A percentile compares a stretch with the other conserved stretches of the same genome.
phyloP scores from a whole-genome alignment of 306 rosid species.

The Quercus dentata region DNA sequence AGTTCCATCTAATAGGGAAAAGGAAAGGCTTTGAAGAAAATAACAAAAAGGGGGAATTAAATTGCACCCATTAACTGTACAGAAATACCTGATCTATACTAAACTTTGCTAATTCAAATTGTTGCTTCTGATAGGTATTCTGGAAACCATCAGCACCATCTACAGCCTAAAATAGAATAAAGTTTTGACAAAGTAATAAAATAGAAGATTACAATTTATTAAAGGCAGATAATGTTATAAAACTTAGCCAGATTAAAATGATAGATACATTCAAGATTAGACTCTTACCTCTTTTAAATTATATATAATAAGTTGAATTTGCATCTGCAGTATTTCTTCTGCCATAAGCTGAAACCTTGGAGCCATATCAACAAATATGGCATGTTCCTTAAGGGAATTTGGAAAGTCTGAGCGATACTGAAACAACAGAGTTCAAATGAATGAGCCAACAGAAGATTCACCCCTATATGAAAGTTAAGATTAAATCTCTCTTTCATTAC shows the following conservation, averaged over 20 bases:
- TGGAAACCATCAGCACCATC: constrained; percentile 91
- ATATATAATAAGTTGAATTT: constrained; percentile 69
- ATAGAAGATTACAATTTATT: constrained; percentile 15
- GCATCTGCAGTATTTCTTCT: constrained; percentile 79
- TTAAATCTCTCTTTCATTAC: constrained; percentile 9
- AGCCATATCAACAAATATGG: constrained; percentile 87
- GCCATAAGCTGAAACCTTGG: constrained; percentile 86
- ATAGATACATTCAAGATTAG: constrained; percentile 25
- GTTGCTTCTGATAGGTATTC: constrained; percentile 78
- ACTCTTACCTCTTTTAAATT: constrained; percentile 79
- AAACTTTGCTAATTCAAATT: constrained; percentile 76
- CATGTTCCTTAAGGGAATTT: constrained; percentile 77
- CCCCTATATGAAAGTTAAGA: neutral
- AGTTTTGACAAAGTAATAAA: constrained; percentile 1
- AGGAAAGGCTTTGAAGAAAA: neutral
- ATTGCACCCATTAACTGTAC: constrained; percentile 6
- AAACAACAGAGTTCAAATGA: constrained; percentile 23
- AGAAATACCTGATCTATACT: constrained; percentile 82
- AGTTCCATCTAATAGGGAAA: constrained; percentile 13
- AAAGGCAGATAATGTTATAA: constrained; percentile 8
- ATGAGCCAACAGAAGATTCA: constrained; percentile 23
- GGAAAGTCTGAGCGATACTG: constrained; percentile 92
- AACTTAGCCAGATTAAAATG: constrained; percentile 7
- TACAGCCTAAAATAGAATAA: constrained; percentile 57
- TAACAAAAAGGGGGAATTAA: constrained; percentile 6